Conservation (phyloP, 441 rosid species). For the Adansonia madagascariensis region DNA sequence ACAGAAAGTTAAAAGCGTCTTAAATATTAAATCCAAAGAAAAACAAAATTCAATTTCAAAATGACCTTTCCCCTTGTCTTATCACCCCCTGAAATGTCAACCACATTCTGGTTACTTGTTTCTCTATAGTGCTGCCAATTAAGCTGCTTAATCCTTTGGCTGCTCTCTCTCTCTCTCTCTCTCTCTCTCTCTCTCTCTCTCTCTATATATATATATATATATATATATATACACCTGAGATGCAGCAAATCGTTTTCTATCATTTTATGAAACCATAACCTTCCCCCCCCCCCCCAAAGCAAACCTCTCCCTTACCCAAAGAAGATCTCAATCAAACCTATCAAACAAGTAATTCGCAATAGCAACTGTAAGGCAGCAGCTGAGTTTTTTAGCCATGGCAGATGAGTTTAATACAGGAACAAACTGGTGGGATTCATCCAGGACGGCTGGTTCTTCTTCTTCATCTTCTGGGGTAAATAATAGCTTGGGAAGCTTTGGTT, state of each 20-base stretch:
- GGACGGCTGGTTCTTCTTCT: constrained; percentile 48
- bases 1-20: constrained; percentile 23
- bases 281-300: neutral
- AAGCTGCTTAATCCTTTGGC: constrained; percentile 20
- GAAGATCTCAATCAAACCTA: neutral
- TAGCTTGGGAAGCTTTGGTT: constrained; percentile 51
- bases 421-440: constrained; percentile 85
- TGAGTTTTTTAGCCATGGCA: constrained; percentile 46
- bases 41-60: constrained; percentile 41
- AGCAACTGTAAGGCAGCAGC: constrained; percentile 26
- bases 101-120: constrained; percentile 48
- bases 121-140: constrained; percentile 36
- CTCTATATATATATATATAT: constrained; percentile 33
- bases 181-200: too few species aligned
- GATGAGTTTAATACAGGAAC: constrained; percentile 63
- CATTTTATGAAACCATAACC: constrained; percentile 58
- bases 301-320: neutral
- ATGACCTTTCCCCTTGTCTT: constrained; percentile 48
- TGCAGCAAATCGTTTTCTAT: constrained; percentile 60
- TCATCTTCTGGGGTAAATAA: constrained; percentile 37
- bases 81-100: constrained; percentile 70
- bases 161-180: neutral
- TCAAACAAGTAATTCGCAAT: neutral
- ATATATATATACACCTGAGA: constrained; percentile 26
- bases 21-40: neutral